Evolutionary conservation across 768 basidiomycete genomes (phyloP), one percentile per base, ranked within the genome.

Genomic region (Macrocybe gigantea): DNA sequence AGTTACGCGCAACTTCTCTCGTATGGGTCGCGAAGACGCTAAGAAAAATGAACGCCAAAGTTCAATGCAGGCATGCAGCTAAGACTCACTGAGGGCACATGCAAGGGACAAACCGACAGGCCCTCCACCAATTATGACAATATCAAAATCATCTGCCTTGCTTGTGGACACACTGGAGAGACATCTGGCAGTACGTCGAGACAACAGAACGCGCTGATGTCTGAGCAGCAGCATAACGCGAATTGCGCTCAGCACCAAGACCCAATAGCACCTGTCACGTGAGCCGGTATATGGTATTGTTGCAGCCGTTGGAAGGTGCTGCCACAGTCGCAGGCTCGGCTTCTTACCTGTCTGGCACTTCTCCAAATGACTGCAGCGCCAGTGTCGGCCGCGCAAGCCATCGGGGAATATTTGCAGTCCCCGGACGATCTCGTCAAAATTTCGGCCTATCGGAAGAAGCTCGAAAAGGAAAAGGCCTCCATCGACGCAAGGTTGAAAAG

Each of bases 381-480:
- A 22, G 76, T 82, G n/a, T 88, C 88, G 46, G 86, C 90, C 15
- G 85, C 89, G 0, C 89, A 92, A 63, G 83, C 88, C 33, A 79
- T 92, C 42, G 87, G 89, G 50, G 93, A 95, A 68, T 86, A 92
- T 60, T 77, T 96, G 7, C 92, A 94, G 57, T 88, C 89, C 14
- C 93, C 93, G 1, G 93, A 95, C 58, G 94, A 96, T 67, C 85
- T 98, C 47, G 71, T 82, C 54, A 96, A 96, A 66, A 80, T 97
- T 33, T 76, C 80, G 1, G 80, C 91, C 0, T 92, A 91, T 60
- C 80, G 92, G 53, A 95, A 94, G 73, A 94, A 94, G 60, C 78
- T 97, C 38, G 86, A 93, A 66, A 97, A 97, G 66, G 95, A 98
- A 67, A 95, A 96, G 67, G 83, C 92, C 0, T 90, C 92, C 7